Evolutionary conservation across 257 asterid species (phyloP).

Genomic region (Solanum sitiens): DNA sequence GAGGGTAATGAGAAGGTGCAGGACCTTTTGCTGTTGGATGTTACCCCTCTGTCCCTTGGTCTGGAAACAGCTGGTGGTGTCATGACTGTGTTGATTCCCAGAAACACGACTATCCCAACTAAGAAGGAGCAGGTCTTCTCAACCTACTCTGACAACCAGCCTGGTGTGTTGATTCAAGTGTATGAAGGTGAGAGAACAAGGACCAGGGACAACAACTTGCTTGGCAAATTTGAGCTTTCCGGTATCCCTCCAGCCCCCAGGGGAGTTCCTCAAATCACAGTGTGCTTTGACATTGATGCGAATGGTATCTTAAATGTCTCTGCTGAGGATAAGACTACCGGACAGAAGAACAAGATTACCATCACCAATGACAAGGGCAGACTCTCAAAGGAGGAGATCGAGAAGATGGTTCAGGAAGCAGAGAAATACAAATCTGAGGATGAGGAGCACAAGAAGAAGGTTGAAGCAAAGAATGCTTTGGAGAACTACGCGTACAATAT

Average conservation of each 20-base stretch:
- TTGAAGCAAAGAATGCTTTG: conserved; percentile 61
- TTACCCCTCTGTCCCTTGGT: conserved; percentile 71
- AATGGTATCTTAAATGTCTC: conserved; percentile 72
- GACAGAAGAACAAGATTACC: conserved; percentile 86
- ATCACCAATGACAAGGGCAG: conserved; percentile 83
- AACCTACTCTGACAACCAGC: conserved; percentile 74
- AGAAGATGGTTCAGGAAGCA: conserved; percentile 84
- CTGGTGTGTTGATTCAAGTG: conserved; percentile 80
- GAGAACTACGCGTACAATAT: conserved; percentile 81
- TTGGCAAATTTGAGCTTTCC: conserved; percentile 72
- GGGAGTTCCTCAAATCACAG: conserved; percentile 81
- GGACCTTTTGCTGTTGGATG: conserved; percentile 61
- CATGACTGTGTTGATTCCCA: conserved; percentile 75
- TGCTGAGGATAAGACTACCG: conserved; percentile 83
- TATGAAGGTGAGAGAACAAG: conserved; percentile 74
- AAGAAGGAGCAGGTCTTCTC: conserved; percentile 83
- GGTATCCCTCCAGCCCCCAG: conserved; percentile 84
- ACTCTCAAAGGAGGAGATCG: conserved; percentile 72
- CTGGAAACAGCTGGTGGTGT: conserved; percentile 82
- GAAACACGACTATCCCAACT: conserved; percentile 78
- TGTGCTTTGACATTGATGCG: conserved; percentile 78
- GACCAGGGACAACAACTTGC: conserved; percentile 66
- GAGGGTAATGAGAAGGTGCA: conserved; percentile 87
- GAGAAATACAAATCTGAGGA: conserved; percentile 82
- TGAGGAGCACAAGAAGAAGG: conserved; percentile 83